Percentiles rank a stretch among this genome's conserved stretches.
phyloP scores from a whole-genome alignment of 768 basidiomycete species.

The Rossbeevera mucosa region DNA sequence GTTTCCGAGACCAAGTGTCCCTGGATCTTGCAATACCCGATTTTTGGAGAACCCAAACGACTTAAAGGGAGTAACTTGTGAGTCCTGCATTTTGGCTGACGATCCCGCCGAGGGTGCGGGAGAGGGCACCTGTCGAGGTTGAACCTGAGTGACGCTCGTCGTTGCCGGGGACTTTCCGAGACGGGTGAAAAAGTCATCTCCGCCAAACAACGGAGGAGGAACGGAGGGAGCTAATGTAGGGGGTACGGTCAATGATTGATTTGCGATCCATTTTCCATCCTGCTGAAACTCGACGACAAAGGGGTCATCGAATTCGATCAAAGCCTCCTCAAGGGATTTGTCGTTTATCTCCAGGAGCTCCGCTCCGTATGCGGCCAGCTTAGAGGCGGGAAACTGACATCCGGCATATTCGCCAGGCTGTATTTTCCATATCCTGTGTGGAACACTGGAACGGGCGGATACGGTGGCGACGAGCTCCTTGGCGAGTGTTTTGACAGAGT shows the following conservation, averaged over 20 bases:
- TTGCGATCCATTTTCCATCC: slow-evolving; percentile 55
- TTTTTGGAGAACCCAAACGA: slow-evolving; percentile 35
- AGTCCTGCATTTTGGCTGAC: slow-evolving; percentile 23
- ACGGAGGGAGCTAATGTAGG: slow-evolving; percentile 18
- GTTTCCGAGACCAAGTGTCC: slow-evolving; percentile 84
- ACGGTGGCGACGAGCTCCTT: slow-evolving; percentile 39
- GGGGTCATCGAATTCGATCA: slow-evolving; percentile 56
- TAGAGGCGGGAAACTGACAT: slow-evolving; percentile 26
- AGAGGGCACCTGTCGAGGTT: slow-evolving; percentile 21
- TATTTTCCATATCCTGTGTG: slow-evolving; percentile 65
- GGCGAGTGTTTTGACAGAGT: slow-evolving; percentile 43
- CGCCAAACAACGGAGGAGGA: slow-evolving; percentile 51
- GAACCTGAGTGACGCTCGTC: slow-evolving; percentile 21
- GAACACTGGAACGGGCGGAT: slow-evolving; percentile 27
- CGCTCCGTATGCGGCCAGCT: slow-evolving; percentile 26
- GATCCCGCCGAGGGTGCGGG: slow-evolving; percentile 19
- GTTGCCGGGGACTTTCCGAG: slow-evolving; percentile 28
- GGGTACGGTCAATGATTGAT: slow-evolving; percentile 18
- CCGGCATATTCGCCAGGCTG: slow-evolving; percentile 33
- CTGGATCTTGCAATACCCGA: slow-evolving; percentile 50
- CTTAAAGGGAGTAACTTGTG: slow-evolving; percentile 26
- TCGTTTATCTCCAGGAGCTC: slow-evolving; percentile 42
- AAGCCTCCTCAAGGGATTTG: slow-evolving; percentile 53
- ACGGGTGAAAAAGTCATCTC: slow-evolving; percentile 54
- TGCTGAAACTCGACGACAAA: slow-evolving; percentile 75